Evolutionary conservation across 1,284 basidiomycete genomes (phyloP).

Genomic region (Sporisorium exsertum): DNA sequence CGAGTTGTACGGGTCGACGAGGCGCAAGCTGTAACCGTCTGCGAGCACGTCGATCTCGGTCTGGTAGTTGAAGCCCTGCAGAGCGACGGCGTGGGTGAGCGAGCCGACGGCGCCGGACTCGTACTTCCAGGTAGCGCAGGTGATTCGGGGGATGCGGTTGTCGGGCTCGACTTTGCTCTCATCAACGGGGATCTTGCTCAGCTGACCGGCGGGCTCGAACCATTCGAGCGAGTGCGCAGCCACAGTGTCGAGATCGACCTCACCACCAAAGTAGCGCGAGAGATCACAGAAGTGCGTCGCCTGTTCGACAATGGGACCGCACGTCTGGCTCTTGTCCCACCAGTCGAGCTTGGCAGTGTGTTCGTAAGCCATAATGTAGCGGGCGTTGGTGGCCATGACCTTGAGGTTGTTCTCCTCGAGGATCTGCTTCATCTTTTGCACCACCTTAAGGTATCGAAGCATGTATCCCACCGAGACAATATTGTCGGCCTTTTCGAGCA

Average conservation of each 20-base stretch:
- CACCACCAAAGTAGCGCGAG: slow-evolving; percentile 97
- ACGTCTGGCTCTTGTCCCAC: slow-evolving; percentile 96
- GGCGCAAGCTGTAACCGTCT: slow-evolving; percentile 65
- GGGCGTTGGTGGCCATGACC: slow-evolving; percentile 96
- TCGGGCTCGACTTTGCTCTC: slow-evolving; percentile 77
- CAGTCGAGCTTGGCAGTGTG: slow-evolving; percentile 81
- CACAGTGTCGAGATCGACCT: slow-evolving; percentile 88
- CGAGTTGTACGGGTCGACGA: slow-evolving; percentile 68
- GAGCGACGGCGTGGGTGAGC: slow-evolving; percentile 67
- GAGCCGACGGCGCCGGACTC: slow-evolving; percentile 65
- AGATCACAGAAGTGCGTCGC: slow-evolving; percentile 83
- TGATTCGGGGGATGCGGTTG: slow-evolving; percentile 67
- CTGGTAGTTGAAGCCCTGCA: slow-evolving; percentile 68
- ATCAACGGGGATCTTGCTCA: slow-evolving; percentile 84
- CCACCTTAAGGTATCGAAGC: slow-evolving; percentile 74
- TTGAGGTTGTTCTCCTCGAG: slow-evolving; percentile 92
- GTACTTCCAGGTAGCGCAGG: slow-evolving; percentile 69
- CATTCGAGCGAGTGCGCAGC: slow-evolving; percentile 70
- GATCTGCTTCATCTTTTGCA: slow-evolving; percentile 95
- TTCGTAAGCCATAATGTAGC: slow-evolving; percentile 92
- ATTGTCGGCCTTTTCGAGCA: slow-evolving; percentile 71
- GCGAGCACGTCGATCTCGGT: slow-evolving; percentile 67
- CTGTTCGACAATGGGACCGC: slow-evolving; percentile 93
- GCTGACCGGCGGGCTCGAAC: slow-evolving; percentile 76
- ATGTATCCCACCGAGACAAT: slow-evolving; percentile 89